A percentile compares a stretch with the other conserved stretches of the same genome.
Evolutionary conservation across 495 filamentous ascomycete genomes (phyloP).

Genomic region (Annulohypoxylon moriforme): DNA sequence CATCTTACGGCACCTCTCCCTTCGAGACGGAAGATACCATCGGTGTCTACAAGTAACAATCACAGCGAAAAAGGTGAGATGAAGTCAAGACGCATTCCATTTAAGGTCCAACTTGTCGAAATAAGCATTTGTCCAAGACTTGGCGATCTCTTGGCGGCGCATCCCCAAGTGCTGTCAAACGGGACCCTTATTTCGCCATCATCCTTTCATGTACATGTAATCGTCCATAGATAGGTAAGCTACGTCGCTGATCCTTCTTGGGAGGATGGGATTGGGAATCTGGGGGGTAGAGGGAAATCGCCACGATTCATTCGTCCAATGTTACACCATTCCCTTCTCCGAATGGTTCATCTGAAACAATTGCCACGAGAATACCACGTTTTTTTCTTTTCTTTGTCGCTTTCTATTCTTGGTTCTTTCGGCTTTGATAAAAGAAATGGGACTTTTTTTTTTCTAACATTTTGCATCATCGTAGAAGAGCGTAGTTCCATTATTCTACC

Average conservation of each 20-base stretch:
- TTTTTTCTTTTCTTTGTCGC: background rate
- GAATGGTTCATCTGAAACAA: slow-evolving; percentile 11
- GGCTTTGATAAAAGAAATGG: background rate
- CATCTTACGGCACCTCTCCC: background rate
- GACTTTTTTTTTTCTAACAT: background rate
- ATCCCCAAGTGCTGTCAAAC: slow-evolving; percentile 27
- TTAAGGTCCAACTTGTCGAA: slow-evolving; percentile 32
- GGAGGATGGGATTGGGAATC: background rate
- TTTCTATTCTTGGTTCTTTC: background rate
- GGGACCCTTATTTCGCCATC: slow-evolving; percentile 37
- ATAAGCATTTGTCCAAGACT: slow-evolving; percentile 48
- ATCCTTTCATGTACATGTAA: slow-evolving; percentile 11
- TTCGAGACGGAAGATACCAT: background rate
- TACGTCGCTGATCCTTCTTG: slow-evolving; percentile 12
- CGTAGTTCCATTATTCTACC: background rate
- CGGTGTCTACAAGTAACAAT: background rate
- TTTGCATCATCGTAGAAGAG: background rate
- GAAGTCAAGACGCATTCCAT: slow-evolving; percentile 18
- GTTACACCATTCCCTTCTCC: slow-evolving; percentile 10
- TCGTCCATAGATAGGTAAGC: background rate
- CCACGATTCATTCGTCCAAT: slow-evolving; percentile 17
- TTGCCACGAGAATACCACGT: slow-evolving; percentile 6
- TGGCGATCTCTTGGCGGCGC: slow-evolving; percentile 51
- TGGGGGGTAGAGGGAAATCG: background rate
- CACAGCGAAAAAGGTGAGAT: slow-evolving; percentile 6